Evolutionary conservation across 129 eudicot genomes (phyloP).

Genomic region (Solidago caesia): DNA sequence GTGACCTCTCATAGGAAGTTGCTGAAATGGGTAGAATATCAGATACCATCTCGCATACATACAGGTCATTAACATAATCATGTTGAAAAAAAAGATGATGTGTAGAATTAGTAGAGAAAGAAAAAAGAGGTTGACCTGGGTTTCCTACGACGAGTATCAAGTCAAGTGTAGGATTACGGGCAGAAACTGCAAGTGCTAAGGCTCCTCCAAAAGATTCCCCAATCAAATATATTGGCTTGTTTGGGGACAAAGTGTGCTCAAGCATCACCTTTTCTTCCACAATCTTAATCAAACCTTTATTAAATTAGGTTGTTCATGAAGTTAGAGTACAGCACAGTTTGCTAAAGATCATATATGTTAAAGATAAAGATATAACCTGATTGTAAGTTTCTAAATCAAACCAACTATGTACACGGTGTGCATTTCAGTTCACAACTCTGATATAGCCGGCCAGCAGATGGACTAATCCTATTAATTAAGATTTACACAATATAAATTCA

Average conservation of each 20-base stretch:
- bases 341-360: not conserved
- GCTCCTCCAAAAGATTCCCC: conserved; percentile 91
- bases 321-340: not conserved
- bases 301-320: not conserved
- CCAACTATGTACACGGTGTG: not conserved
- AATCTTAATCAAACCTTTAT: conserved; percentile 52
- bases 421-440: too few relatives aligned
- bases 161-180: conserved; percentile 73
- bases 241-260: conserved; percentile 61
- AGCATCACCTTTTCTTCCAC: conserved; percentile 64
- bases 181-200: conserved; percentile 84
- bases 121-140: conserved; percentile 50
- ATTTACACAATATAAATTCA: not conserved
- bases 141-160: conserved; percentile 67
- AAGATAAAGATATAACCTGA: not conserved
- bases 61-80: not conserved
- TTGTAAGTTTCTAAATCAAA: not conserved
- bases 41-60: not conserved
- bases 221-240: conserved; percentile 73
- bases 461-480: not conserved
- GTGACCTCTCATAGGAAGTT: conserved; percentile 72
- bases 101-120: not conserved
- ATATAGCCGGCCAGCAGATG: too few relatives aligned
- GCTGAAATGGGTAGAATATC: conserved; percentile 53
- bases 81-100: not conserved